Evolutionary conservation across 2,329 filamentous ascomycete genomes (phyloP), one percentile per base, ranked within the genome.

Genomic region (Xylaria sp.): DNA sequence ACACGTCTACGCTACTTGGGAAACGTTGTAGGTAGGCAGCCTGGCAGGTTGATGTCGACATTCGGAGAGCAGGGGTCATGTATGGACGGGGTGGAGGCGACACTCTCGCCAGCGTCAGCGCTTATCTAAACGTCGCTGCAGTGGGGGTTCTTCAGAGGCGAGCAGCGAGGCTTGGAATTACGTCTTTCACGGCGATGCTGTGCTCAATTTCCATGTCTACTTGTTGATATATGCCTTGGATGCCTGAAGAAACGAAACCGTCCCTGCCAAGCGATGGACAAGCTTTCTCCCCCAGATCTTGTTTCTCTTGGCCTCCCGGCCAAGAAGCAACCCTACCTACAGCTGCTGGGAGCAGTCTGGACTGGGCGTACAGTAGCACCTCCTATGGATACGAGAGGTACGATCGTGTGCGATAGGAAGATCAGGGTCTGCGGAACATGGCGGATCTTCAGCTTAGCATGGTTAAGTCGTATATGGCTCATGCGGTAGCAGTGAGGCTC

Each of bases 191-290:
- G 27, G 25, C n/a, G 31, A 62, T 39, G 17, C 9, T 5, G 29
- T n/a, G 11, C 22, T 20, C 13, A 20, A n/a, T 45, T 25, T 42
- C 10, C 36, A n/a, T 29, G 15, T 55, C 53, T 39, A 25, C 11
- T 17, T 54, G 20, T 39, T 39, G 51, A 54, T 39, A 17, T 54
- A 25, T 5, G n/a, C 11, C 6, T 17, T 22, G 5, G 42, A 60
- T 50, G 25, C 50, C 15, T 17, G 5, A 38, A 22, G 22, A 47
- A 55, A n/a, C 47, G 42, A 54, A 22, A 7, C 27, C 25, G 65
- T 63, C 22, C 61, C 65, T 67, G 61, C 61, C 56, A 61, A 67
- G 65, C 13, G 47, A 61, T n/a, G 25, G 65, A 65, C 53, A 67
- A 67, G 65, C 65, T 67, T 67, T 63, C 36, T 29, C 11, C 56